Evolutionary conservation across 257 asterid genomes (phyloP), one percentile per base, ranked within the genome.

Genomic region (Gardenia jasminoides): DNA sequence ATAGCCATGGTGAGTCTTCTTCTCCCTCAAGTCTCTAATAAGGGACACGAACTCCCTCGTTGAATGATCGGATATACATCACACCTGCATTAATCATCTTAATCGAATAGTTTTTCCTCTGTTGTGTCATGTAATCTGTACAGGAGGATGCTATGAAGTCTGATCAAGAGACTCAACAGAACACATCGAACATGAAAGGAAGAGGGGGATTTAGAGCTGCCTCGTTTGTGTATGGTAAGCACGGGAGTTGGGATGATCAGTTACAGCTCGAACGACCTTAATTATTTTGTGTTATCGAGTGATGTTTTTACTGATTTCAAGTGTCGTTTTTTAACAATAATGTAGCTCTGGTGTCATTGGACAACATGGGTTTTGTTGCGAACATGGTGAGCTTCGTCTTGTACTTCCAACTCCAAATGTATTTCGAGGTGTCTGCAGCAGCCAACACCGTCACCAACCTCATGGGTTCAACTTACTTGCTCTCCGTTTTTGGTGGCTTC

Each of bases 391-490:
- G 93, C 80, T 78, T 93, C 79, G 96, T 88, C 3, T 85, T 93
- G 39, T 93, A 87, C 80, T 93, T 93, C 86, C 79, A 62, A 46
- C 5, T 41, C 50, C 84, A 79, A 78, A 33, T 93, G 81, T 82
- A 83, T 22, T 93, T 86, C 72, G 87, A 89, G 39, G 78, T 85
- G 19, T 64, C 93, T 0, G 80, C 56, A 3, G 77, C 96, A 7
- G 94, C 96, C 17, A 91, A 89, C 80, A 88, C 96, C 4, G 92
- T 91, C 74, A 93, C 98, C 0, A 93, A 91, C 83, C 78, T 93
- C 68, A 86, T 91, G 92, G 98, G 98, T n/a, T 85, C 98, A 10
- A 87, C 92, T 28, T 93, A 85, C 92, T 71, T 93, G 89, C 98
- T 93, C 54, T 66, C 97, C 26, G 72, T 88, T 16, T 79, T 91